Percentiles rank a stretch among this genome's conserved stretches.
phyloP scores from a whole-genome alignment of 2,329 filamentous ascomycete genomes.

The Penicillium hordei region DNA sequence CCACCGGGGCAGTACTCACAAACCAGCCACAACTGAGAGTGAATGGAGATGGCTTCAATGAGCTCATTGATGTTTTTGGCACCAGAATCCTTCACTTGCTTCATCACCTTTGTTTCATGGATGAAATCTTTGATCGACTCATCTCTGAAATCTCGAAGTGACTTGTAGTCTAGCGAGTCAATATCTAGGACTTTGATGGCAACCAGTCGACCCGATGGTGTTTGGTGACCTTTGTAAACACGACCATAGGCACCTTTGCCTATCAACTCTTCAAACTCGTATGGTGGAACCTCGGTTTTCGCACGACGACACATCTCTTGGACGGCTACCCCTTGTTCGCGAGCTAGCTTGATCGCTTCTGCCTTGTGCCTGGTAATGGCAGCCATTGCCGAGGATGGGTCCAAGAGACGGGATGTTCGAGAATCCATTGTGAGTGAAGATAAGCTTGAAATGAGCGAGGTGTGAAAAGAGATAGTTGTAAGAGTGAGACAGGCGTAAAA shows the following conservation, averaged over 20 bases:
- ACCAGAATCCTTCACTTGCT: conserved; percentile 61
- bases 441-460: neutral
- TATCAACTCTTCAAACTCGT: conserved; percentile 53
- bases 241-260: conserved; percentile 54
- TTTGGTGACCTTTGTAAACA: conserved; percentile 51
- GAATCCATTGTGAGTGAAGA: conserved; percentile 27
- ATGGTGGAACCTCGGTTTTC: conserved; percentile 47
- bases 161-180: conserved; percentile 50
- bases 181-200: conserved; percentile 55
- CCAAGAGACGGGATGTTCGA: conserved; percentile 38
- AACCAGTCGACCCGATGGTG: conserved; percentile 44
- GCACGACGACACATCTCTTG: conserved; percentile 49
- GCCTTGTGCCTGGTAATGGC: conserved; percentile 50
- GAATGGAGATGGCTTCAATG: conserved; percentile 62
- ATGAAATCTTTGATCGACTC: conserved; percentile 57
- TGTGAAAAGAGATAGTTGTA: neutral
- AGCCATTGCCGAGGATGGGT: conserved; percentile 45
- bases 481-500: neutral
- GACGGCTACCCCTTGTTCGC: conserved; percentile 48
- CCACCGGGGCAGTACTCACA: conserved; percentile 67
- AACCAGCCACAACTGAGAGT: conserved; percentile 66
- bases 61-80: conserved; percentile 65
- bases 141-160: conserved; percentile 47
- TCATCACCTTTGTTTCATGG: conserved; percentile 63
- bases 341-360: conserved; percentile 49